Evolutionary conservation across 306 rosid species (phyloP), one percentile per base, ranked within the genome.

Genomic region (Pterocarpus santalinus): DNA sequence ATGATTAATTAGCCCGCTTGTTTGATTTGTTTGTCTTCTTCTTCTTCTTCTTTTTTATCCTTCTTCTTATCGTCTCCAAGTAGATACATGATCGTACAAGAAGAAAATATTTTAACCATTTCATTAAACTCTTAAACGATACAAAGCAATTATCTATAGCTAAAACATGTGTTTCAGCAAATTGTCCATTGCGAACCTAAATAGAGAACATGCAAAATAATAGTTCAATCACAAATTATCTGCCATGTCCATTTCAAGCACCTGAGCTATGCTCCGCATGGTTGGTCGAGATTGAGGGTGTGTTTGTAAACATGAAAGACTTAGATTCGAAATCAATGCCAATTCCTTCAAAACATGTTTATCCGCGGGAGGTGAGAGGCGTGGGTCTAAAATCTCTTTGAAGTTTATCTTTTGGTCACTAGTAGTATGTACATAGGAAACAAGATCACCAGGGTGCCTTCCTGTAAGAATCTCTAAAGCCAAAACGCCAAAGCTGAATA

Each of bases 401-500:
- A 81, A 77, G 67, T 70, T 49, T 30, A 65, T 33, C 34, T 61
- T 74, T 44, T 75, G 49, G 14, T 52, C 65, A 65, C 3, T 30
- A 0, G 69, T 51, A 9, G 72, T 76, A 63, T 85, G 85, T 34
- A 85, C 53, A 68, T 68, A 72, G 33, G 87, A 84, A 68, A 84
- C 80, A 63, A 79, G 73, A 53, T 84, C 87, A 60, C 87, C 84
- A 5, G 87, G 87, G 55, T 84, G 87, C 12, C 72, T 84, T 49
- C 87, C 87, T 0, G 70, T 84, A 3, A 84, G 62, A 55, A 84
- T 22, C 52, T 84, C 87, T 9, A 84, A 67, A 53, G 66, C 83
- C 58, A 84, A 73, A 2, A 84, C 84, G 7, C 86, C 86, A 78
- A 78, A 83, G n/a, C 86, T 83, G 17, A 77, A 83, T 56, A 83